phyloP scores from a whole-genome alignment of 495 filamentous ascomycete species.

The Chlorociboria aeruginascens region DNA sequence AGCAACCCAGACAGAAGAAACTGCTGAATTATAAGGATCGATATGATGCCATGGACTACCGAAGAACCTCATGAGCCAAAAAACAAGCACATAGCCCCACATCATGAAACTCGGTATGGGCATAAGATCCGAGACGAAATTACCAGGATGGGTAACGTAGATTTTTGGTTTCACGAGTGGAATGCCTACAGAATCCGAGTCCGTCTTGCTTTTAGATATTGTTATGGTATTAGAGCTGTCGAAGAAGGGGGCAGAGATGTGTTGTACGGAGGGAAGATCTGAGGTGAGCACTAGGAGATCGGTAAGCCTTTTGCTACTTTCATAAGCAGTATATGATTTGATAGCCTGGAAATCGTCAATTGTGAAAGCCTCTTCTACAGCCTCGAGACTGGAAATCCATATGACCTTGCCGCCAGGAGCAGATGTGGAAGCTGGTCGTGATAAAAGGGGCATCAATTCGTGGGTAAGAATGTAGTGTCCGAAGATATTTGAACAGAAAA shows the following conservation, averaged over 20 bases:
- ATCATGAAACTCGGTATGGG: conserved; percentile 53
- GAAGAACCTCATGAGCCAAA: conserved; percentile 64
- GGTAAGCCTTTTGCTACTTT: conserved; percentile 73
- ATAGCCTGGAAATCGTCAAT: conserved; percentile 68
- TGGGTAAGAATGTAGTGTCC: conserved; percentile 89
- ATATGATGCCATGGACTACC: conserved; percentile 82
- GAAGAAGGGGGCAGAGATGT: conserved; percentile 36
- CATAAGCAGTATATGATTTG: conserved; percentile 52
- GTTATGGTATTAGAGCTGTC: conserved; percentile 14
- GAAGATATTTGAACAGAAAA: conserved; percentile 89
- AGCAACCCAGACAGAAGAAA: conserved; percentile 65
- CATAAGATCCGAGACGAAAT: conserved; percentile 71
- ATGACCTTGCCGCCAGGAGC: conserved; percentile 47
- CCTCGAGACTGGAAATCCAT: conserved; percentile 77
- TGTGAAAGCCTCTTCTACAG: conserved; percentile 40
- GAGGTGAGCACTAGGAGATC: conserved; percentile 73
- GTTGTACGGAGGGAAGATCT: conserved; percentile 47
- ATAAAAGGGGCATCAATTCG: conserved; percentile 61
- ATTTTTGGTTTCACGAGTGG: conserved; percentile 15
- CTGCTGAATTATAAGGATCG: conserved; percentile 64
- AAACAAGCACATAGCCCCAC: conserved; percentile 48
- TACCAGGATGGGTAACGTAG: conserved; percentile 77
- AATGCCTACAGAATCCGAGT: conserved; percentile 7
- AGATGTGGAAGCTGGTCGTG: conserved; percentile 20
- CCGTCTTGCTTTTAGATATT: conserved; percentile 1